phyloP scores from a whole-genome alignment of 1,284 basidiomycete genomes.

The Heterobasidion parviporum region DNA sequence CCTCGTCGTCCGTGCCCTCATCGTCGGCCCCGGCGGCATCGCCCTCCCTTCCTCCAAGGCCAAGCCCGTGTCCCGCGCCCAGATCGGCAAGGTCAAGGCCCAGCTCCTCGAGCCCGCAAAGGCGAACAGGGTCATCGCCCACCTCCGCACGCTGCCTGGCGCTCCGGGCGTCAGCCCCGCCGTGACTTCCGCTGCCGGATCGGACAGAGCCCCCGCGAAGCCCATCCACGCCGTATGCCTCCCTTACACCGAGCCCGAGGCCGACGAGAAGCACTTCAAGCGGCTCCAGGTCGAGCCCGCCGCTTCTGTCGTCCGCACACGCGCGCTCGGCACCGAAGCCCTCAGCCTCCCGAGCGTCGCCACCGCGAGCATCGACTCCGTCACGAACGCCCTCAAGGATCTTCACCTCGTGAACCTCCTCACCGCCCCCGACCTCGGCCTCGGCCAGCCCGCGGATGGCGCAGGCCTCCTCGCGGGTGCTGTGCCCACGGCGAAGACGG shows the following conservation, averaged over 20 bases:
- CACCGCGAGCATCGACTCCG: constrained; percentile 39
- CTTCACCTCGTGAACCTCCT: constrained; percentile 54
- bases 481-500: constrained; percentile 62
- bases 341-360: constrained; percentile 29
- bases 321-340: background rate
- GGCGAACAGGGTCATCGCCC: constrained; percentile 61
- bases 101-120: constrained; percentile 57
- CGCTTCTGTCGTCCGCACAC: background rate
- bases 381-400: constrained; percentile 42
- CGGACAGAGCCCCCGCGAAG: constrained; percentile 19
- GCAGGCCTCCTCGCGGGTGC: constrained; percentile 62
- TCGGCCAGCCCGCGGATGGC: constrained; percentile 48
- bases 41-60: constrained; percentile 23
- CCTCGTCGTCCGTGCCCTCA: constrained; percentile 53
- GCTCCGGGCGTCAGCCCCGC: constrained; percentile 18
- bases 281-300: background rate
- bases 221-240: constrained; percentile 77
- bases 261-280: constrained; percentile 46
- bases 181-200: constrained; percentile 16
- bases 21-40: constrained; percentile 44
- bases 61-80: constrained; percentile 32
- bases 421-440: constrained; percentile 45
- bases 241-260: constrained; percentile 49
- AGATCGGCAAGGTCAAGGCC: constrained; percentile 61
- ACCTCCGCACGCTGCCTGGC: constrained; percentile 47